phyloP scores from a whole-genome alignment of 2,329 filamentous ascomycete species.

The Diaporthe longicolla region DNA sequence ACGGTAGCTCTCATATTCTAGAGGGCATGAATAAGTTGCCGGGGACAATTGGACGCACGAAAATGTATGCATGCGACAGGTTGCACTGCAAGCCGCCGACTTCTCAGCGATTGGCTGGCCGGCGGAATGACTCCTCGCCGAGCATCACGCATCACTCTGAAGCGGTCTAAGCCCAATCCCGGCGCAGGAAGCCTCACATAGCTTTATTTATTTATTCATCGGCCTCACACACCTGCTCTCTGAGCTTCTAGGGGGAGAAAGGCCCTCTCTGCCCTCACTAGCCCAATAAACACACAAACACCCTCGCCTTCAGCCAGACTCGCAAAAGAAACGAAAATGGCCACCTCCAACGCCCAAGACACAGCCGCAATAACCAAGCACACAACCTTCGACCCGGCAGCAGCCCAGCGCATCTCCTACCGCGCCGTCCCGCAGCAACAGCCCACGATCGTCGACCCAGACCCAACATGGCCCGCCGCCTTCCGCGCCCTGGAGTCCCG shows the following conservation, averaged over 20 bases:
- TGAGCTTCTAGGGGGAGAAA: no score
- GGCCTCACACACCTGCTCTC: neutral
- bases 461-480: neutral
- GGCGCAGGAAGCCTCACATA: no score
- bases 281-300: neutral
- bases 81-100: neutral
- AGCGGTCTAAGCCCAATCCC: neutral
- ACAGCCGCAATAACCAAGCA: slow-evolving; percentile 1
- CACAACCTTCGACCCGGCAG: neutral
- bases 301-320: neutral
- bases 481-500: neutral
- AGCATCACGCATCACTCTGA: neutral
- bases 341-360: neutral
- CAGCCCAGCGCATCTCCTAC: neutral
- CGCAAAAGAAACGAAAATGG: neutral
- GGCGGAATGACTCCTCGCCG: slow-evolving; percentile 13
- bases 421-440: neutral
- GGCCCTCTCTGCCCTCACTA: no score
- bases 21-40: no score
- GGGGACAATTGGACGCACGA: neutral
- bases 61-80: neutral
- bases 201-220: neutral
- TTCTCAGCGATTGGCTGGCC: neutral
- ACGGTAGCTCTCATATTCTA: no score
- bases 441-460: neutral